Base-by-base conservation (phyloP, 495 filamentous ascomycete species). In the Hypoxylon cercidicola region DNA sequence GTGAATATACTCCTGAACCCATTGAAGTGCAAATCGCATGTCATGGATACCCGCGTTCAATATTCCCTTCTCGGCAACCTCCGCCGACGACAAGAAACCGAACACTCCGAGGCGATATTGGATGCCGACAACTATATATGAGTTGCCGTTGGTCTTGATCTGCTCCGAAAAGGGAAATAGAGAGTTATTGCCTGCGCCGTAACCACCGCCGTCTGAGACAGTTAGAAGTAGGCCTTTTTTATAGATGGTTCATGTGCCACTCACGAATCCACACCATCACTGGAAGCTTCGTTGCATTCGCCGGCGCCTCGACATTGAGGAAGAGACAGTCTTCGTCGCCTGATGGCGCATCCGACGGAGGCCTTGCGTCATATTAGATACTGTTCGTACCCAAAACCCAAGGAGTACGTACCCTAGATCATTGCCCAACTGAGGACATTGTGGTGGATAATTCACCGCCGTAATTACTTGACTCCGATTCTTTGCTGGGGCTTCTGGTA, bases 1-100 rank as follows among this genome's bases (percentile, higher is more conserved):
- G 52, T 81, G 75, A 50, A 93, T 90, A 60, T 93, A 77, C 59
- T 85, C 75, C 55, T 86, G 78, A 5, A 91, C 82, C 88, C 89
- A 91, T 49, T 88, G 72, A 44, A 91, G 74, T 11, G 85, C 87
- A 45, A 88, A 79, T 6, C 81, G 75, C 66, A 86, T 83, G 67
- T 92, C 89, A 32, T 84, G 77, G 8, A 92, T 77, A 3, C 82
- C 89, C 4, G 80, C 83, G 66, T 91, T 91, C 0, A 80, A 75
- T 20, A 79, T 79, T 11, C 87, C 85, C 57, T 81, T 79, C 34
- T 79, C 68, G 21, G 80, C 77, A 18, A 87, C 56, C 5, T 82
- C 77, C 54, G 76, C 32, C 68, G 78, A 62, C 68, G 79, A 44
- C 78, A 89, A 76, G 74, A 82, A 92, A 2, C 89, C 89, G 71